phyloP scores from a whole-genome alignment of 2,329 filamentous ascomycete genomes.

The Chalaropsis thielavioides region DNA sequence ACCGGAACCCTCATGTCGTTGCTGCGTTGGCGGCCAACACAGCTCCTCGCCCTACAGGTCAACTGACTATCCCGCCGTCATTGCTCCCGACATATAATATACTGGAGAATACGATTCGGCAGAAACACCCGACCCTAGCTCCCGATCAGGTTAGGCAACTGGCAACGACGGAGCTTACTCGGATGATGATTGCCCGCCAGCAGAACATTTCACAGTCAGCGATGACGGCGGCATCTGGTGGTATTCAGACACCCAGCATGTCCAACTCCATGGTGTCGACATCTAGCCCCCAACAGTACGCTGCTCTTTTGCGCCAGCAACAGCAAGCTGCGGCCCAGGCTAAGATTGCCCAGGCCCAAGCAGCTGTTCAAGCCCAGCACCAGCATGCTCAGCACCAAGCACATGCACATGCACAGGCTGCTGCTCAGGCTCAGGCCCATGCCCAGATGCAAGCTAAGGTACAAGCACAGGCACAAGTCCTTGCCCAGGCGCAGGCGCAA shows the following conservation, averaged over 20 bases:
- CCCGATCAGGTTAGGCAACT: constrained; percentile 37
- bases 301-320: constrained; percentile 43
- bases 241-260: constrained; percentile 33
- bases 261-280: constrained; percentile 35
- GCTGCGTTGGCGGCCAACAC: constrained; percentile 4
- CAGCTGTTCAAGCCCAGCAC: constrained; percentile 11
- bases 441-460: constrained; percentile 21
- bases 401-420: constrained; percentile 24
- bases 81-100: constrained; percentile 26
- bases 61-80: constrained; percentile 11
- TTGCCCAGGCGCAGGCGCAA: constrained; percentile 22
- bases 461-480: constrained; percentile 20
- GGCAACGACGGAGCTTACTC: constrained; percentile 36
- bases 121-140: constrained; percentile 37
- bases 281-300: constrained; percentile 44
- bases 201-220: constrained; percentile 32
- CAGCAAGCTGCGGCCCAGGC: constrained; percentile 21
- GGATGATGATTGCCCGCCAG: constrained; percentile 34
- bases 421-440: constrained; percentile 23
- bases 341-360: constrained; percentile 25
- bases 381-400: constrained; percentile 23
- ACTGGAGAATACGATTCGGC: constrained; percentile 38
- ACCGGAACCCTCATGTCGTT: constrained; percentile 9
- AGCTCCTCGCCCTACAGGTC: constrained; percentile 20
- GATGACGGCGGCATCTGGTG: constrained; percentile 42